Conservation (phyloP, 768 basidiomycete genomes). For the Mycena crocata region DNA sequence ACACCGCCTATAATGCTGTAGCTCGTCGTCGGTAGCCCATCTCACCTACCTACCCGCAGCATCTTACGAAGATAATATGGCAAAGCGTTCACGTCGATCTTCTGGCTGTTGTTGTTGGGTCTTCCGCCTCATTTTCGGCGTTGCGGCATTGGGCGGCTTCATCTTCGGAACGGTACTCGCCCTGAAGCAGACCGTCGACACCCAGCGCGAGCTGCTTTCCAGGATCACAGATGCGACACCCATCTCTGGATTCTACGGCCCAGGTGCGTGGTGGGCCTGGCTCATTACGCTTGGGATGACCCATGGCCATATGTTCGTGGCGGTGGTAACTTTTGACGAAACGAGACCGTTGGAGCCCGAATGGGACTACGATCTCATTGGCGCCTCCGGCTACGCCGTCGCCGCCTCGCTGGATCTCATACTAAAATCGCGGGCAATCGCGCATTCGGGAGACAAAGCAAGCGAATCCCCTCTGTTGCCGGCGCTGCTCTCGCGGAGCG, state of each 20-base stretch:
- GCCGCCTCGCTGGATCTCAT: constrained; percentile 7
- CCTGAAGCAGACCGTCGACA: no score
- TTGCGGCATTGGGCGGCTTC: no score
- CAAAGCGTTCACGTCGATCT: no score
- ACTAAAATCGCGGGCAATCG: neutral
- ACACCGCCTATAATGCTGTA: no score
- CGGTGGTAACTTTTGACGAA: neutral
- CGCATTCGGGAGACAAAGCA: neutral
- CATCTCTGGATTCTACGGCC: constrained; percentile 7
- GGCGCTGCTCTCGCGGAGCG: neutral
- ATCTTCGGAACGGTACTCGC: no score
- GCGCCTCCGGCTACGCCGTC: neutral
- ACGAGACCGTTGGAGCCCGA: neutral
- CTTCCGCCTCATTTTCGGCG: no score
- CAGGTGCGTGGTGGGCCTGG: constrained; percentile 12
- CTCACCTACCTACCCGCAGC: no score
- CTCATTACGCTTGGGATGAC: constrained; percentile 13
- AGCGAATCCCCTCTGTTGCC: neutral
- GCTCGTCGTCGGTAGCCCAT: no score
- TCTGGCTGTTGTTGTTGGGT: no score
- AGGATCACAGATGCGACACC: neutral
- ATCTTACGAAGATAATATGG: no score
- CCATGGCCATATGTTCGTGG: neutral
- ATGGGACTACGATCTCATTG: constrained; percentile 13
- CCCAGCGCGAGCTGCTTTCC: neutral